Evolutionary conservation across 176 grass and related monocot species (phyloP), one percentile per base, ranked within the genome.

Genomic region (Avena eriantha): DNA sequence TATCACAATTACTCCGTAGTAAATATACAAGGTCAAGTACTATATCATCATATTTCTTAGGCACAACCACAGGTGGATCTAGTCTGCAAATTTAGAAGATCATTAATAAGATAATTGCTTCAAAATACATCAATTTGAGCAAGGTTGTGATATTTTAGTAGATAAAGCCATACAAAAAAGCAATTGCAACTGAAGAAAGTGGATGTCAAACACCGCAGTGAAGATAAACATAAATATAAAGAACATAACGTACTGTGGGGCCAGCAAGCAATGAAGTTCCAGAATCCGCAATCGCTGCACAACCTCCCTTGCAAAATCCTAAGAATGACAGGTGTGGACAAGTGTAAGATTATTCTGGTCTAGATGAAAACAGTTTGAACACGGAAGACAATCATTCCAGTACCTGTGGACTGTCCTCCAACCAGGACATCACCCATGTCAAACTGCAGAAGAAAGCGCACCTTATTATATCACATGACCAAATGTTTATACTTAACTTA

Each of bases 221-320:
- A 46, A 80, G 23, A 33, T 22, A 51, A 69, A 13, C 3, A 80
- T 18, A 82, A 21, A 69, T 33, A n/a, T 1, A 34, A 82, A 82
- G 34, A 50, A 47, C 47, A 80, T 80, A 86, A 85, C 83, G 1
- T 91, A 98, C 96, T 6, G 96, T 98, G 55, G 96, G 96, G 55
- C 96, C 96, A 82, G 91, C 88, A 90, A 98, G 87, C 93, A 98
- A 85, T 63, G 96, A 95, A 84, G 93, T 98, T 91, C 96, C 96
- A 87, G 96, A 98, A 84, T 98, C 96, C 69, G 96, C 96, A 48
- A 98, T 98, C 51, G 96, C 96, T 39, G 90, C 79, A 78, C 96
- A 98, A 34, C 93, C 91, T 2, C 80, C 81, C 49, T 78, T 76
- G 70, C 96, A 98, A 68, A 89, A 98, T 78, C 96, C 96, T 98